Evolutionary conservation across 1,284 basidiomycete species (phyloP).

Genomic region (Austroboletus niveus): DNA sequence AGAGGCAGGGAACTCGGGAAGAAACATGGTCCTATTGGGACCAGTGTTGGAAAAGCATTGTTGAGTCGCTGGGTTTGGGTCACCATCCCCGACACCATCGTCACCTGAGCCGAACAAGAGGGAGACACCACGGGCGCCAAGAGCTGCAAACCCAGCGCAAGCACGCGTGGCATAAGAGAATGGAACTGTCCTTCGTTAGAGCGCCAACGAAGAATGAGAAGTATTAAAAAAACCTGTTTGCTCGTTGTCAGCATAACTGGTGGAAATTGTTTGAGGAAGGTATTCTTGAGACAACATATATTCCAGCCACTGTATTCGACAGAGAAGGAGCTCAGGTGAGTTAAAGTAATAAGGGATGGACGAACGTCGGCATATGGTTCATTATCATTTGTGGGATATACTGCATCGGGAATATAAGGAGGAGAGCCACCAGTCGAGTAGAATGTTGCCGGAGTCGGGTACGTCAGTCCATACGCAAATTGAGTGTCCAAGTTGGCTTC

Average conservation of each 20-base stretch:
- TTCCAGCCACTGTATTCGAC: constrained; percentile 53
- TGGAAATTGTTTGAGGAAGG: constrained; percentile 27
- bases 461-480: constrained; percentile 62
- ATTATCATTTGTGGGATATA: constrained; percentile 46
- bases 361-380: constrained; percentile 60
- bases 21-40: constrained; percentile 50
- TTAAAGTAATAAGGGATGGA: constrained; percentile 1
- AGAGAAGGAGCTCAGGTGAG: no score
- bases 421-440: constrained; percentile 62
- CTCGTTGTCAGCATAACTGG: constrained; percentile 59
- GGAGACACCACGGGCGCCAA: constrained; percentile 61
- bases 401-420: constrained; percentile 54
- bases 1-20: constrained; percentile 54
- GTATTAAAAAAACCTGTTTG: constrained; percentile 48
- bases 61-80: constrained; percentile 47
- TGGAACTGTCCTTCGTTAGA: constrained; percentile 46
- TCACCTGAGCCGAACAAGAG: constrained; percentile 67
- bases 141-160: constrained; percentile 57
- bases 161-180: constrained; percentile 57
- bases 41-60: constrained; percentile 62
- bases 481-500: constrained; percentile 76
- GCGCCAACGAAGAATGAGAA: no score
- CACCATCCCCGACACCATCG: constrained; percentile 62
- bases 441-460: constrained; percentile 48
- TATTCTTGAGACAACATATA: constrained; percentile 44